Conservation (phyloP, 305 asterid genomes). For the Striga hermonthica region DNA sequence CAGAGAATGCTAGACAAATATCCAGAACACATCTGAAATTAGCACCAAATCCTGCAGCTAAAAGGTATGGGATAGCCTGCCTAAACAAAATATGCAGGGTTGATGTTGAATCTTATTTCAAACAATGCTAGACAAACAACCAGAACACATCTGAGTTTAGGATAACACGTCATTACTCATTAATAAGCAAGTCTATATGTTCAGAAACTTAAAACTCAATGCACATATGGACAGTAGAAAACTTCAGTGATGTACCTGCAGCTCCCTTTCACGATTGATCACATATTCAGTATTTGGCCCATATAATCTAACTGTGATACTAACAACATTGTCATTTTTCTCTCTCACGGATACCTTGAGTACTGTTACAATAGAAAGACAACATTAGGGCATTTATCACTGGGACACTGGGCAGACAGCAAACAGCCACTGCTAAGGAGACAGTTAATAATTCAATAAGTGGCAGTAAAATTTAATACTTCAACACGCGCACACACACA, state of each 20-base stretch:
- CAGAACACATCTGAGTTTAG: slow-evolving; percentile 22
- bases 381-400: slow-evolving; percentile 16
- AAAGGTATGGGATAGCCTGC: slow-evolving; percentile 94
- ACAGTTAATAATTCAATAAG: slow-evolving; percentile 19
- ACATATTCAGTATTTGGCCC: slow-evolving; percentile 97
- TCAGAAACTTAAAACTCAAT: slow-evolving; percentile 18
- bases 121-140: slow-evolving; percentile 17
- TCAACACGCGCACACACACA: neutral
- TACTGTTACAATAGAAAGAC: slow-evolving; percentile 51
- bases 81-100: slow-evolving; percentile 33
- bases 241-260: slow-evolving; percentile 49
- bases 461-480: slow-evolving; percentile 8
- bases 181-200: slow-evolving; percentile 13
- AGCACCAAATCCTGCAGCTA: slow-evolving; percentile 95
- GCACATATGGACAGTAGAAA: slow-evolving; percentile 17
- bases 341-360: slow-evolving; percentile 79
- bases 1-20: slow-evolving; percentile 21
- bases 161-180: slow-evolving; percentile 8
- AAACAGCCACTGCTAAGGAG: slow-evolving; percentile 23
- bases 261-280: slow-evolving; percentile 82
- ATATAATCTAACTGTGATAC: slow-evolving; percentile 72
- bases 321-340: slow-evolving; percentile 41
- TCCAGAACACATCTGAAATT: slow-evolving; percentile 24
- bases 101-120: slow-evolving; percentile 13
- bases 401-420: slow-evolving; percentile 20